Conservation (phyloP, 208 protist species). For the Jaenimonas drosophilae region DNA sequence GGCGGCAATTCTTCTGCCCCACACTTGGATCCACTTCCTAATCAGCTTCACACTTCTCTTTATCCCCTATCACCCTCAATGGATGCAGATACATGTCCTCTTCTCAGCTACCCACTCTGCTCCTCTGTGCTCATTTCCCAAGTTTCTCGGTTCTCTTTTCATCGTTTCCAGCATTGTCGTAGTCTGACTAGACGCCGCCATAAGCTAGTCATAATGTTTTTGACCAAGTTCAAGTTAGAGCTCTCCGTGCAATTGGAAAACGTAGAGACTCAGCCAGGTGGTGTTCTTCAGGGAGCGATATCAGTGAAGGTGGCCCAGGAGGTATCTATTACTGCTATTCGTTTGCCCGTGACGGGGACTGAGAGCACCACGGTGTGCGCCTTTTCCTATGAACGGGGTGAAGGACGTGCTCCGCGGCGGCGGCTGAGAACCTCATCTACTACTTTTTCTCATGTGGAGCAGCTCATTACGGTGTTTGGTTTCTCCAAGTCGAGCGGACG, state of each 20-base stretch:
- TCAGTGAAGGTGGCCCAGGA: too few species aligned
- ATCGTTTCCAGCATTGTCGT: constrained; percentile 4
- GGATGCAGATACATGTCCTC: neutral
- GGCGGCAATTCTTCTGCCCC: neutral
- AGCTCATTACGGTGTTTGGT: constrained; percentile 5
- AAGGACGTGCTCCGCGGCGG: neutral
- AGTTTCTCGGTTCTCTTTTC: constrained; percentile 2
- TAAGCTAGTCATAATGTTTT: neutral
- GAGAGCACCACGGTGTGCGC: too few species aligned
- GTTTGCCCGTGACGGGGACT: too few species aligned
- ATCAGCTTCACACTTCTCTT: neutral
- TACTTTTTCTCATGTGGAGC: constrained; percentile 4
- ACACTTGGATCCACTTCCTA: neutral
- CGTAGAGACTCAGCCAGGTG: neutral
- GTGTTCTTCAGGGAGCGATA: too few species aligned
- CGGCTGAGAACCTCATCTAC: neutral
- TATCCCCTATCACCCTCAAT: neutral
- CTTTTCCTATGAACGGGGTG: too few species aligned
- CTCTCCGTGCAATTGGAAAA: constrained; percentile 5
- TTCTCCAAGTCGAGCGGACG: constrained; percentile 4
- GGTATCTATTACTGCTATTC: too few species aligned
- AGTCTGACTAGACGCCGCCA: too few species aligned
- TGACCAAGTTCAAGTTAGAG: constrained; percentile 7
- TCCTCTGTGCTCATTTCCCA: constrained; percentile 1
- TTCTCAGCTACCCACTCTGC: neutral